These are phyloP conservation scores for Nepenthes alata DNA, from an alignment of 179 eudicot species.

Conservation along the genomic window DNA sequence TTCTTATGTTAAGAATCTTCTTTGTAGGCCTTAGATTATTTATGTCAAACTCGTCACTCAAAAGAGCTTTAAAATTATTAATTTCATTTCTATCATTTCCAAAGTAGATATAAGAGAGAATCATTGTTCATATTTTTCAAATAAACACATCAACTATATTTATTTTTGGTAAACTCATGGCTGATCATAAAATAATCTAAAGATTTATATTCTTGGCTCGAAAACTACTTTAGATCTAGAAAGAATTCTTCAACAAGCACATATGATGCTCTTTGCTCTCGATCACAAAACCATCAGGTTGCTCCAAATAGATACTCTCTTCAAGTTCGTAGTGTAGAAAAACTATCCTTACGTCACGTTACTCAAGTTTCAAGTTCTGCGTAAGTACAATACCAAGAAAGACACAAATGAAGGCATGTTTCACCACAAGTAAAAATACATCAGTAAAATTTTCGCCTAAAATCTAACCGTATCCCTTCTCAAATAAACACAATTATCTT, in stretches of 20 bases:
- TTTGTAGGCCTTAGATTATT: neutral
- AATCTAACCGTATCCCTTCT: too few species aligned
- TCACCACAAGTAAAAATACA: too few species aligned
- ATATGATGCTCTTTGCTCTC: neutral
- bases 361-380: too few species aligned
- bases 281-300: neutral
- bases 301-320: too few species aligned
- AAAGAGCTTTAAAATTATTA: neutral
- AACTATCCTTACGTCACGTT: too few species aligned
- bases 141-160: neutral
- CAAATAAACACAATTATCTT: too few species aligned
- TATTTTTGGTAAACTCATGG: neutral
- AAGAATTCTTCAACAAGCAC: neutral
- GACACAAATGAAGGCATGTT: too few species aligned
- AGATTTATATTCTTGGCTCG: neutral
- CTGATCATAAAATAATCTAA: neutral
- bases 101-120: neutral
- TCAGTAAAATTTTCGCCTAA: too few species aligned
- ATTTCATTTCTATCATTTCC: too few species aligned
- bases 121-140: neutral
- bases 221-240: neutral
- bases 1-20: neutral
- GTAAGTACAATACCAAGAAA: too few species aligned
- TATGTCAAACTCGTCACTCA: neutral
- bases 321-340: too few species aligned